Conservation (phyloP, 106 monocot species). For the Dactylorhiza incarnata region DNA sequence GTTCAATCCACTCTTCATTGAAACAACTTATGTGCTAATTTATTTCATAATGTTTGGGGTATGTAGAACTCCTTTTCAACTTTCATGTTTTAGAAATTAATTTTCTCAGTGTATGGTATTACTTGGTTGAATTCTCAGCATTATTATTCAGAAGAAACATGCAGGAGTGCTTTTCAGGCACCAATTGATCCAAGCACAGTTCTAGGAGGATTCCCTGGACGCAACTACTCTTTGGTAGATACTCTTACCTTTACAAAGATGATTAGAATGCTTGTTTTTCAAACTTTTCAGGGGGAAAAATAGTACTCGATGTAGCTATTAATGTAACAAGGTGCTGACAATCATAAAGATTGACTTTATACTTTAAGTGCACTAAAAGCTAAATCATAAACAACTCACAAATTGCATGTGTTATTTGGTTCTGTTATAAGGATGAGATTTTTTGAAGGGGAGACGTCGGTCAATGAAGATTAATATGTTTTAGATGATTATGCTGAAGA, state of each 20-base stretch:
- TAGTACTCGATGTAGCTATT: not conserved
- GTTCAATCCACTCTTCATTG: not conserved
- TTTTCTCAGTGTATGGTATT: not conserved
- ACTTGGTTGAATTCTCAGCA: conserved; percentile 44
- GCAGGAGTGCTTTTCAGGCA: conserved; percentile 84
- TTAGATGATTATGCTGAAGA: too few relatives aligned
- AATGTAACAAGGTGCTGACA: not conserved
- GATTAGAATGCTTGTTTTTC: not conserved
- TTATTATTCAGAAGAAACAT: conserved; percentile 72
- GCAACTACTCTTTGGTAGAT: conserved; percentile 78
- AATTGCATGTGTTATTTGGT: too few relatives aligned
- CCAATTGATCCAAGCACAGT: conserved; percentile 94
- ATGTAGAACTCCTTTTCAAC: not conserved
- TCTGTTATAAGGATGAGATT: too few relatives aligned
- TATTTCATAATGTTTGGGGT: not conserved
- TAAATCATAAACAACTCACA: too few relatives aligned
- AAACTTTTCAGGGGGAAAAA: not conserved
- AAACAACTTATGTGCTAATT: not conserved
- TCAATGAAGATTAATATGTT: too few relatives aligned
- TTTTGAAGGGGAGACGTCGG: too few relatives aligned
- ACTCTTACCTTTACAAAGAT: not conserved
- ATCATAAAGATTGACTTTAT: too few relatives aligned
- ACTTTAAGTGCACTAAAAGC: too few relatives aligned
- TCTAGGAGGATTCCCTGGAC: conserved; percentile 86
- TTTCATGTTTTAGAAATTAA: not conserved